These are phyloP conservation scores for Suillus plorans DNA, from an alignment of 768 basidiomycete species.

Conservation along the genomic window DNA sequence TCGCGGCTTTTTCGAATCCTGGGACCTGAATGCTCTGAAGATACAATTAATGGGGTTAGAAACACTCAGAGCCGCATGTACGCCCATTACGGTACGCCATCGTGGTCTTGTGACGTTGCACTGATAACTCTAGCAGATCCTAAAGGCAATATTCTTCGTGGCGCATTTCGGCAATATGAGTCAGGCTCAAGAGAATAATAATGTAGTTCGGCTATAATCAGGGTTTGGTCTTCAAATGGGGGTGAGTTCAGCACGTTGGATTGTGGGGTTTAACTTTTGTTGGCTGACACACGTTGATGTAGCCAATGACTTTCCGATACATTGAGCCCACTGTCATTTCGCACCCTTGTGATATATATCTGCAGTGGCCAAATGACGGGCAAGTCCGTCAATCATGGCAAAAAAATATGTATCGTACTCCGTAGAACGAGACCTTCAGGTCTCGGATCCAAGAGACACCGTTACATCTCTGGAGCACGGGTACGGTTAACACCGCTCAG, in stretches of 20 bases:
- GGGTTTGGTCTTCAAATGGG: not conserved
- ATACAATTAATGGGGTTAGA: not conserved
- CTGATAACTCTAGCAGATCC: not conserved
- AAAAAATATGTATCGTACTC: not conserved
- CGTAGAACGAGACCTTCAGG: not conserved
- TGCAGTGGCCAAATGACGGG: slow-evolving; percentile 76
- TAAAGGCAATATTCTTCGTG: not conserved
- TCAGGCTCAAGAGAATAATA: not conserved
- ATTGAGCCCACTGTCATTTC: slow-evolving; percentile 56
- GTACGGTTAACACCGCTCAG: not conserved
- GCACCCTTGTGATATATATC: slow-evolving; percentile 52
- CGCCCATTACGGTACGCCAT: not conserved
- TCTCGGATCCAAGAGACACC: too few species aligned
- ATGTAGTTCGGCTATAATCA: not conserved
- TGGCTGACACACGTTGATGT: not conserved
- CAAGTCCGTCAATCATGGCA: slow-evolving; percentile 62
- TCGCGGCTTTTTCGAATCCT: too few species aligned
- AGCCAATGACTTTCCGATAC: not conserved
- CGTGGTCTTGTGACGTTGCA: not conserved
- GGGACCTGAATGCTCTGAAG: not conserved
- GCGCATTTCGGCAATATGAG: not conserved
- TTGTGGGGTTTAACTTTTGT: not conserved
- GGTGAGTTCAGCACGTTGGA: not conserved
- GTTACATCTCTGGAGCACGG: not conserved
- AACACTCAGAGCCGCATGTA: not conserved